Base-by-base conservation (phyloP, 1,284 basidiomycete species). In the Puccinia horiana region DNA sequence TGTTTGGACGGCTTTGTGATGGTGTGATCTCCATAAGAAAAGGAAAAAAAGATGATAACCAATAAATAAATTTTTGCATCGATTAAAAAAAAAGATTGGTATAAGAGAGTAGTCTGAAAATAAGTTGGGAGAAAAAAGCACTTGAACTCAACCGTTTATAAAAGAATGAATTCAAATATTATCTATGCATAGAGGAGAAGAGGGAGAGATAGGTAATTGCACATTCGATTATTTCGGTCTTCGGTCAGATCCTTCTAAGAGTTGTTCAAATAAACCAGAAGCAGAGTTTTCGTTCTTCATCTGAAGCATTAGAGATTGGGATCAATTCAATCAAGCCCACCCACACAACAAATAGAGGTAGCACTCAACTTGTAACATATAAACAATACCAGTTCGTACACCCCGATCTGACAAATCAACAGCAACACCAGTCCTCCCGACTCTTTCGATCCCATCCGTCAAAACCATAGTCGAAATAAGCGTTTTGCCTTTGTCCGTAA, bases 381-480 rank as follows among this genome's bases (percentile, higher is more conserved):
- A 98, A 81, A 99, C 90, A 86, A 98, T 92, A 16, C 97, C 97
- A n/a, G 96, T 97, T 82, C 95, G 91, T 79, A 91, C 88, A 9
- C 96, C 96, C 76, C 91, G 89, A 87, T 97, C 94, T 86, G 94
- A 96, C 82, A 99, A 88, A 88, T 99, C 96, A 83, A 99, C 92
- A 49, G 97, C 97, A 42, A 99, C 92, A 32, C 97, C 97, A 6
- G 96, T 98, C 88, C 96, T 97, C 32, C 95, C 97, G 29, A 99
- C 96, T 56, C 97, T 90, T 88, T 99, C 97, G 32, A 99, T 96
- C 6, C 96, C 97, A 87, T 98, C 96, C 2, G 92, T 93, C 78
- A 98, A 89, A 49, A 99, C 93, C 84, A 99, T 97, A 0, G 96
- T 98, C 67, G 94, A 97, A 83, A 99, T 96, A 63, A 94, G 89